Conservation (phyloP, 495 filamentous ascomycete genomes). For the Aspergillus haitiensis region DNA sequence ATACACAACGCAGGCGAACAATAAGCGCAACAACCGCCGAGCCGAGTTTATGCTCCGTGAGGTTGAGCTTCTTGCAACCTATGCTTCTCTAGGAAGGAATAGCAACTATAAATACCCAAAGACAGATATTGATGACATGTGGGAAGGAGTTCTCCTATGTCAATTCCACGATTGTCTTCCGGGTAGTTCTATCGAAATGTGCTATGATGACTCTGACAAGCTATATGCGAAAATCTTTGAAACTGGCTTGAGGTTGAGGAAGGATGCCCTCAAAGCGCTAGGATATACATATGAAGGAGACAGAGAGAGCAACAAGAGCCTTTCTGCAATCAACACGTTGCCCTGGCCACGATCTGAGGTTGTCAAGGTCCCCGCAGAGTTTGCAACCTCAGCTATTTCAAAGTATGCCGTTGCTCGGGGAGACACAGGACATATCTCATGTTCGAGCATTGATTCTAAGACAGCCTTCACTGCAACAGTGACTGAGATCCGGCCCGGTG, state of each 20-base stretch:
- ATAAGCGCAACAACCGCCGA: slow-evolving; percentile 89
- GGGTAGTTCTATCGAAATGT: slow-evolving; percentile 96
- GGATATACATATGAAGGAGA: slow-evolving; percentile 50
- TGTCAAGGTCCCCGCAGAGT: slow-evolving; percentile 54
- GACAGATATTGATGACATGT: slow-evolving; percentile 85
- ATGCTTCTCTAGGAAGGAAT: slow-evolving; percentile 70
- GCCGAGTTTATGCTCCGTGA: slow-evolving; percentile 82
- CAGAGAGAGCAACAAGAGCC: slow-evolving; percentile 22
- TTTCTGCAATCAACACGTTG: slow-evolving; percentile 73
- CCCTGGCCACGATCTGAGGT: slow-evolving; percentile 78
- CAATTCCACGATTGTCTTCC: slow-evolving; percentile 98
- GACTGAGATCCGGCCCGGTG: slow-evolving; percentile 61
- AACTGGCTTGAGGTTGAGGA: slow-evolving; percentile 68
- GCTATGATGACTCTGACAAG: slow-evolving; percentile 88
- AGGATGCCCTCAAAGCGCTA: slow-evolving; percentile 65
- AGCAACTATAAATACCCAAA: slow-evolving; percentile 84
- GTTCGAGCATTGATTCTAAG: slow-evolving; percentile 48
- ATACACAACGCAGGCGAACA: slow-evolving; percentile 96
- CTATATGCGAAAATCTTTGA: slow-evolving; percentile 82
- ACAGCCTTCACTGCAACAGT: slow-evolving; percentile 56
- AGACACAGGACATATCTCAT: slow-evolving; percentile 46
- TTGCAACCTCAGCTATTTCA: slow-evolving; percentile 29
- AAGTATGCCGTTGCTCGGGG: slow-evolving; percentile 52
- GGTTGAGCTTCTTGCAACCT: slow-evolving; percentile 82
- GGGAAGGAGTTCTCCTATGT: slow-evolving; percentile 82